Conservation (phyloP, 305 asterid species). For the Solanum hybrid region DNA sequence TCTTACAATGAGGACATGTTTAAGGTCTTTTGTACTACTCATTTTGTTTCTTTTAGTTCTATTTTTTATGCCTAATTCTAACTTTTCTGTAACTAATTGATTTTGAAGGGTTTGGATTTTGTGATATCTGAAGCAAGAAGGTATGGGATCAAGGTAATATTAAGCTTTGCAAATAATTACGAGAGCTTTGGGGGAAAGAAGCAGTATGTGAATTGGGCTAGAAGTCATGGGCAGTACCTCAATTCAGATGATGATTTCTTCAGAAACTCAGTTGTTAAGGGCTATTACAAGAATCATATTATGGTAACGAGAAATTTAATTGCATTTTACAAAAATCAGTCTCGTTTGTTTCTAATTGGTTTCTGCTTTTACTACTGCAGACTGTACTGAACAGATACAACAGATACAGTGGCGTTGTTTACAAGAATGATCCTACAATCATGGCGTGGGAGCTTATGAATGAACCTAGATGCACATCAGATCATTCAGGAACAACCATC, state of each 20-base stretch:
- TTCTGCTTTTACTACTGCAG: constrained; percentile 23
- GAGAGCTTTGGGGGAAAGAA: constrained; percentile 82
- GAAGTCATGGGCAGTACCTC: constrained; percentile 48
- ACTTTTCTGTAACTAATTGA: background rate
- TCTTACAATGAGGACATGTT: constrained; percentile 61
- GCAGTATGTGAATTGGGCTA: constrained; percentile 90
- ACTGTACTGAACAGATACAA: constrained; percentile 60
- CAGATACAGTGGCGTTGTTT: constrained; percentile 39
- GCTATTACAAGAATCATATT: constrained; percentile 63
- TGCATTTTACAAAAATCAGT: background rate
- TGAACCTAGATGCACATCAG: constrained; percentile 90
- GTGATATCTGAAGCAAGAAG: constrained; percentile 72
- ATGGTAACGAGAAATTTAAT: constrained; percentile 26
- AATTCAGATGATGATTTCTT: constrained; percentile 86
- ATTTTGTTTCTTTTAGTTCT: background rate
- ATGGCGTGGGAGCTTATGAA: constrained; percentile 99
- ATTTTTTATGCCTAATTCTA: background rate
- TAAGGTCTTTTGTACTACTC: constrained; percentile 26
- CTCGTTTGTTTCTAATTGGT: background rate
- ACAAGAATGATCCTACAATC: constrained; percentile 89
- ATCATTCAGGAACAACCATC: constrained; percentile 70
- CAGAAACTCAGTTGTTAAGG: constrained; percentile 50
- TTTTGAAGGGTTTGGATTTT: constrained; percentile 78
- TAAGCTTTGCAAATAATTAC: constrained; percentile 76
- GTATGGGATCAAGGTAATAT: constrained; percentile 58